Evolutionary conservation across 805 yeast genomes (phyloP), one percentile per base, ranked within the genome.

Genomic region (Barnettozyma pratensis): DNA sequence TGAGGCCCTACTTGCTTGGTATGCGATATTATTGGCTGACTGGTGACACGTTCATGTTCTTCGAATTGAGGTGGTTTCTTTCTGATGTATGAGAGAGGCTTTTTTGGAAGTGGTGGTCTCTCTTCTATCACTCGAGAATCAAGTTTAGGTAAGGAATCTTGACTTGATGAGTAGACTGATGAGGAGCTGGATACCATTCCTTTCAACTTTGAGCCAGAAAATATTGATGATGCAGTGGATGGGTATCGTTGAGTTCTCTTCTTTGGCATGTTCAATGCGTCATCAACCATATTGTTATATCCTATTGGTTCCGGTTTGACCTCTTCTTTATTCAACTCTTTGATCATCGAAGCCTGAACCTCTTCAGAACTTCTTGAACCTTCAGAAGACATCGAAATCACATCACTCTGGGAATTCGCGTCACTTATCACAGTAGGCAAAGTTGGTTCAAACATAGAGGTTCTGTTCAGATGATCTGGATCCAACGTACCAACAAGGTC

Each of bases 271-370:
- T n/a, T n/a, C 14, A 46, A 28, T 2, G 29, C 45, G 12, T 41
- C 45, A 14, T 41, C 38, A 31, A 46, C 38, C 45, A 41, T 46
- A 28, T 44, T 46, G 28, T 26, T 45, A 26, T 45, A 45, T 4
- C 25, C 36, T 3, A 14, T n/a, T 4, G 44, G n/a, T n/a, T 11
- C 11, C 10, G n/a, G 28, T 31, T n/a, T 19, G 5, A 5, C 9
- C 27, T 38, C 11, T 28, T 28, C 32, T 2, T n/a, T 3, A 34
- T 19, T 11, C 5, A 12, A 28, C n/a, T 7, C 19, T 28, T 31
- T 19, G 7, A 31, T 39, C 10, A 28, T 29, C 8, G 41, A n/a
- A 29, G 7, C 12, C 8, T 12, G 11, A 6, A 9, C 41, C n/a
- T 14, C 41, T 9, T 27, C 7, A 27, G 30, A 27, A 6, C 14